phyloP scores from a whole-genome alignment of 2,329 filamentous ascomycete species.

The Dactylonectria estremocensis region DNA sequence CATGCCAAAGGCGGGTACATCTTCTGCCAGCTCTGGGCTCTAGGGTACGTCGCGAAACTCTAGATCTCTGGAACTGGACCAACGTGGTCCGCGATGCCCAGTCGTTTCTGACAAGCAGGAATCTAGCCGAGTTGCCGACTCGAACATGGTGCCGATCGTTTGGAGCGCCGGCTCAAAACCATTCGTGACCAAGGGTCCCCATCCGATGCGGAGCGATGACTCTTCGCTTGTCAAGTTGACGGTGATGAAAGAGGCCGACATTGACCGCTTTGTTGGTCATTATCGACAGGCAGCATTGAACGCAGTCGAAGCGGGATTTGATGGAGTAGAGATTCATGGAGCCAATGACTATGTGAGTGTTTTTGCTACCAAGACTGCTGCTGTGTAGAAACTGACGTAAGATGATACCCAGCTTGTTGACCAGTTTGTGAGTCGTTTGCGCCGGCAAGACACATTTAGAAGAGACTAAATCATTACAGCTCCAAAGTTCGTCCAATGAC shows the following conservation, averaged over 20 bases:
- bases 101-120: constrained; percentile 9
- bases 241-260: constrained; percentile 75
- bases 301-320: constrained; percentile 76
- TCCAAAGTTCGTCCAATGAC: constrained; percentile 63
- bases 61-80: constrained; percentile 57
- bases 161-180: constrained; percentile 41
- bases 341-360: constrained; percentile 71
- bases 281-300: constrained; percentile 70
- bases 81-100: neutral
- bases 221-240: constrained; percentile 51
- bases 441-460: no score
- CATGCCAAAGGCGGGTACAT: constrained; percentile 75
- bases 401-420: constrained; percentile 57
- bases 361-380: no score
- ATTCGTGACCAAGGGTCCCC: constrained; percentile 20
- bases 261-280: constrained; percentile 72
- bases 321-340: constrained; percentile 76
- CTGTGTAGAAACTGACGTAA: constrained; percentile 18
- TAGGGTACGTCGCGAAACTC: constrained; percentile 66
- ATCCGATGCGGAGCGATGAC: constrained; percentile 24
- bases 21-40: constrained; percentile 74
- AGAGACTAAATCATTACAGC: constrained; percentile 24
- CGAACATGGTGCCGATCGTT: constrained; percentile 34
- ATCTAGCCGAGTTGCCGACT: constrained; percentile 40
- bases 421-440: constrained; percentile 65